Conservation (phyloP, 1,284 basidiomycete species). For the Chiua sp. region DNA sequence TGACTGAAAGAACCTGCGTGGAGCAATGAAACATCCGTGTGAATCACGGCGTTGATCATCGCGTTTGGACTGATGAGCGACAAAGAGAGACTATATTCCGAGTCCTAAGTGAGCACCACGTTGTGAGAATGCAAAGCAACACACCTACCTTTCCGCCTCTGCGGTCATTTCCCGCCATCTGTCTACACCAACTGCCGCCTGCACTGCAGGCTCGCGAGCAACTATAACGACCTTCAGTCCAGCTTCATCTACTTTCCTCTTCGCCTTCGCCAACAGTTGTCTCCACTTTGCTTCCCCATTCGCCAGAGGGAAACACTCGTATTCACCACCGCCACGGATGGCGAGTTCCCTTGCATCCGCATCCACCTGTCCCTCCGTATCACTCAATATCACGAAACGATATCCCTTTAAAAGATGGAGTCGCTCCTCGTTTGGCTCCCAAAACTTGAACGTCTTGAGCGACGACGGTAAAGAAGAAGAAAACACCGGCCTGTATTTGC, state of each 20-base stretch:
- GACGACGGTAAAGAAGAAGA: constrained; percentile 50
- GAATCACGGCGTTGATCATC: constrained; percentile 50
- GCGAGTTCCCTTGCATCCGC: constrained; percentile 57
- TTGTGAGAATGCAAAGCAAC: neutral
- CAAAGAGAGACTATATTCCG: constrained; percentile 42
- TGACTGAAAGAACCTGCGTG: constrained; percentile 13
- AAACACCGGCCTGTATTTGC: constrained; percentile 63
- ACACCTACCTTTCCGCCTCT: constrained; percentile 55
- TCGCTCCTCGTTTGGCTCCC: constrained; percentile 69
- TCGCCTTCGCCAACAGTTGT: constrained; percentile 54
- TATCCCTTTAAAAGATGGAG: constrained; percentile 54
- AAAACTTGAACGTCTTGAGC: constrained; percentile 57
- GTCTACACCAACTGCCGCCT: constrained; percentile 53
- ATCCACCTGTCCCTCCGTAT: constrained; percentile 54
- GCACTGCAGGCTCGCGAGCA: constrained; percentile 51
- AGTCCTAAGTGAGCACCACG: constrained; percentile 7
- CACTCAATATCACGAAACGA: constrained; percentile 64
- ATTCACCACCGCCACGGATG: constrained; percentile 56
- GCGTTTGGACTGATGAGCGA: constrained; percentile 39
- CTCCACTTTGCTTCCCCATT: constrained; percentile 54
- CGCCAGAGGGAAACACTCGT: constrained; percentile 61
- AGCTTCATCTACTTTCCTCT: constrained; percentile 47
- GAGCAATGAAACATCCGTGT: constrained; percentile 40
- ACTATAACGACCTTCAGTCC: constrained; percentile 56
- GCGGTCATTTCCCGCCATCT: constrained; percentile 56